Evolutionary conservation across 257 asterid species (phyloP), one percentile per base, ranked within the genome.

Genomic region (Solanum lignicaule): DNA sequence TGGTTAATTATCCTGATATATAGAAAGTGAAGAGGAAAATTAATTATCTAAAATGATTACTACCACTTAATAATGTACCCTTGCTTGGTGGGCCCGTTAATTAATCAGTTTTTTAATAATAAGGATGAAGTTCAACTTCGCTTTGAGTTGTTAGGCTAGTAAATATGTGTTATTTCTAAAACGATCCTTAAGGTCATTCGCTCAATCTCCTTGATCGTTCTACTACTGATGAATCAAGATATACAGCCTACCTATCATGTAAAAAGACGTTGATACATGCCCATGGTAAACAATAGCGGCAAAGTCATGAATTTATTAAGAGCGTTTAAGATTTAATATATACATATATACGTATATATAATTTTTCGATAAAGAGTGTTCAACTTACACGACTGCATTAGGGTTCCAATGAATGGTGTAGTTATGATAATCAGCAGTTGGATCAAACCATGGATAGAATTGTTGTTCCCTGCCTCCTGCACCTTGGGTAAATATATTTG

Each of bases 361-460:
- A 18, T 33, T 33, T 74, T 74, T 21, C 1, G 5, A 21, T 6
- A 21, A 74, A 74, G 3, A 74, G 3, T 5, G 10, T 35, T 35
- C 10, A 74, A 74, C 95, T 91, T 93, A 94, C 98, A 93, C 95
- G 71, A 95, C 87, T 7, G 87, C 88, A 13, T 89, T 90, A 9
- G 94, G 93, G 86, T 86, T 91, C 98, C 98, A 96, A 48, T 90
- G 94, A 60, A 96, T 94, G 73, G 98, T 95, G 84, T 96, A 96
- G 91, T 96, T 95, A 91, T 95, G 98, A 79, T 86, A 95, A 89
- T 93, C 95, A 2, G 90, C 89, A 0, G 96, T 86, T 31, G 98
- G 98, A 86, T 96, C 98, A 88, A 96, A 95, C 99, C 98, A 95
- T 2, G 93, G 95, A 76, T 93, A 89, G 55, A 96, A 94, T 84